phyloP scores from a whole-genome alignment of 208 protist genomes.

The Leishmania arabica region DNA sequence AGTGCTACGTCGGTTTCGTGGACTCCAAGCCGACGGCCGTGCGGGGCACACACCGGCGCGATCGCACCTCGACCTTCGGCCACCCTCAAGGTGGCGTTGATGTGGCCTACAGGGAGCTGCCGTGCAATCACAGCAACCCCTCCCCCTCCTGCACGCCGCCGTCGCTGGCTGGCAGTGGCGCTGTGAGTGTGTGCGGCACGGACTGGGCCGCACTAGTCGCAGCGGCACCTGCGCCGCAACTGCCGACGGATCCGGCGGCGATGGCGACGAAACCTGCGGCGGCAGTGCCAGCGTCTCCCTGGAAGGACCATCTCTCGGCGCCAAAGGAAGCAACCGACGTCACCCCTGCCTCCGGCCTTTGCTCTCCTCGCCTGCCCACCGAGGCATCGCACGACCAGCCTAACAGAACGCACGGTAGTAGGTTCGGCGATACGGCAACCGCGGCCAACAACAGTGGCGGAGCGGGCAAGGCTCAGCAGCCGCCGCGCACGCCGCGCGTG shows the following conservation, averaged over 20 bases:
- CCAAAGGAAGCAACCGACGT: background rate
- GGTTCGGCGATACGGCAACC: background rate
- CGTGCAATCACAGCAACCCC: slow-evolving; percentile 27
- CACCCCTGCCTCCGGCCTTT: background rate
- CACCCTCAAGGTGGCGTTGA: slow-evolving; percentile 19
- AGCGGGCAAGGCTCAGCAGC: slow-evolving; percentile 1
- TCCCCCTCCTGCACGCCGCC: slow-evolving; percentile 29
- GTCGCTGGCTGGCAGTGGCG: slow-evolving; percentile 14
- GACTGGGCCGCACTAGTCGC: slow-evolving; percentile 35
- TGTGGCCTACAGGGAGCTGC: slow-evolving; percentile 39
- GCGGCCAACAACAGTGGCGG: slow-evolving; percentile 5
- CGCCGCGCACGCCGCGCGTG: slow-evolving; percentile 13
- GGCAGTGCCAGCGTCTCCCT: slow-evolving; percentile 1
- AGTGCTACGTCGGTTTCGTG: slow-evolving; percentile 3
- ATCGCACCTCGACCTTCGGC: background rate
- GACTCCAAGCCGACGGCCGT: slow-evolving; percentile 22
- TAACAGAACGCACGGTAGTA: background rate
- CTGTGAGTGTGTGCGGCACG: background rate
- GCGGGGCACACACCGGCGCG: slow-evolving; percentile 11
- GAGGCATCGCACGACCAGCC: background rate
- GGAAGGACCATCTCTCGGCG: background rate
- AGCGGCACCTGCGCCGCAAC: background rate
- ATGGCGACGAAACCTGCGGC: background rate
- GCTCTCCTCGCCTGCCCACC: background rate
- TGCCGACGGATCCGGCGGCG: background rate